Evolutionary conservation across 2,329 filamentous ascomycete genomes (phyloP).

Genomic region (Cordyceps tenuipes): DNA sequence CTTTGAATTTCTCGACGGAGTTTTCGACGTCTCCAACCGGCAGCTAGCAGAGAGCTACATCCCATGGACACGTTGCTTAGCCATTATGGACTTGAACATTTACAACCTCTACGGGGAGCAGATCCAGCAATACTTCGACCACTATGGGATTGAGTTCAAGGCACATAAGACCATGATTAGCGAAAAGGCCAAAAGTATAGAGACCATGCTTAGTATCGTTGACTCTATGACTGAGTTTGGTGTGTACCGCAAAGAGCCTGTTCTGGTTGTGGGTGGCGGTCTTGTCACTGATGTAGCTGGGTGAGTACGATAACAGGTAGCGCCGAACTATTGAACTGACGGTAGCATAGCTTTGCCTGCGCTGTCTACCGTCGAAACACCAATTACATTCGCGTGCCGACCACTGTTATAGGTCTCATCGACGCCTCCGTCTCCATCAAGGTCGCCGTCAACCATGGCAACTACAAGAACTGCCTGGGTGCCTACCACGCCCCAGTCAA

Average conservation of each 20-base stretch:
- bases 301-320: conserved; percentile 33
- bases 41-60: conserved; percentile 58
- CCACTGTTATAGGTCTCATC: conserved; percentile 66
- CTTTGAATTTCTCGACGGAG: conserved; percentile 63
- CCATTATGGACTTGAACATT: conserved; percentile 65
- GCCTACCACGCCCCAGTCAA: conserved; percentile 65
- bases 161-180: conserved; percentile 68
- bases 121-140: conserved; percentile 59
- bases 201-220: conserved; percentile 59
- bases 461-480: conserved; percentile 67
- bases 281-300: conserved; percentile 67
- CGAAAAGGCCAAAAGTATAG: conserved; percentile 66
- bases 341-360: conserved; percentile 52
- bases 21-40: conserved; percentile 53
- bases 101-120: conserved; percentile 57
- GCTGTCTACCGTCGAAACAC: conserved; percentile 64
- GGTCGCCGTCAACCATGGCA: conserved; percentile 69
- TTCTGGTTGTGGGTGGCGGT: conserved; percentile 59
- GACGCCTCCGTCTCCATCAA: conserved; percentile 71
- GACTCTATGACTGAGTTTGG: conserved; percentile 70
- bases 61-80: conserved; percentile 56
- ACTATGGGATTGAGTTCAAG: conserved; percentile 52
- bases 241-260: conserved; percentile 59
- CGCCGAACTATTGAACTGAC: neutral
- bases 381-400: conserved; percentile 66